Evolutionary conservation across 352 stramenopile genomes (phyloP).

Genomic region (Phytophthora quininea): DNA sequence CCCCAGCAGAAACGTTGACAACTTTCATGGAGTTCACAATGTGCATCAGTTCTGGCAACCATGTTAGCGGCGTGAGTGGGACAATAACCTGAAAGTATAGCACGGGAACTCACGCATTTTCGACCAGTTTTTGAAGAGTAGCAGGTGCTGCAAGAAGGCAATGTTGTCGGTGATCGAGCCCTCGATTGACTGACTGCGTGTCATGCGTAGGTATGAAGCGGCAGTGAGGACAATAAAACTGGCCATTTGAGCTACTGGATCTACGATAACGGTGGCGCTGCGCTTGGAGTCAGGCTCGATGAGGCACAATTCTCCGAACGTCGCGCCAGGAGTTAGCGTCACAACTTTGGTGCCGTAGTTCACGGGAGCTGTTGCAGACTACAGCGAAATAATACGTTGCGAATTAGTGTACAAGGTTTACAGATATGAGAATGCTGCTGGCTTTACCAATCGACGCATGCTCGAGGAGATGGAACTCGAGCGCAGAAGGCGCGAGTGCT

Average conservation of each 20-base stretch:
- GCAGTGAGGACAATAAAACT: slow-evolving; percentile 89
- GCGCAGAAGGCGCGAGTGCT: slow-evolving; percentile 58
- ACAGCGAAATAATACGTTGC: not conserved
- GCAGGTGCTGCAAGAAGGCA: slow-evolving; percentile 78
- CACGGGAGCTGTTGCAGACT: slow-evolving; percentile 44
- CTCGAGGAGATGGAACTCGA: slow-evolving; percentile 46
- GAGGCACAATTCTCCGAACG: slow-evolving; percentile 84
- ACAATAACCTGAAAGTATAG: not conserved
- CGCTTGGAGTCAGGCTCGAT: slow-evolving; percentile 88
- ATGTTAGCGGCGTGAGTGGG: not conserved
- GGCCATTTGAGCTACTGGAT: slow-evolving; percentile 63
- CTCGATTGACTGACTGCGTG: slow-evolving; percentile 78
- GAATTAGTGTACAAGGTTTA: not conserved
- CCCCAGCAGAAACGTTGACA: slow-evolving; percentile 57
- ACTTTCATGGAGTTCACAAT: slow-evolving; percentile 87
- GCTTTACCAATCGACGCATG: slow-evolving; percentile 47
- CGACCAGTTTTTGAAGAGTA: slow-evolving; percentile 79
- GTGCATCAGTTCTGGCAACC: slow-evolving; percentile 75
- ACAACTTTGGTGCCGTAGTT: slow-evolving; percentile 73
- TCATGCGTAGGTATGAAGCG: slow-evolving; percentile 83
- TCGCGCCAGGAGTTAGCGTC: slow-evolving; percentile 75
- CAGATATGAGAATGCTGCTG: not conserved
- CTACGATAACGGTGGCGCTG: slow-evolving; percentile 82
- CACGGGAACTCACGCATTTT: slow-evolving; percentile 76
- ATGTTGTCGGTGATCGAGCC: slow-evolving; percentile 88